Base-by-base conservation (phyloP, 2,329 filamentous ascomycete genomes). In the Dactylellina parvicollis region DNA sequence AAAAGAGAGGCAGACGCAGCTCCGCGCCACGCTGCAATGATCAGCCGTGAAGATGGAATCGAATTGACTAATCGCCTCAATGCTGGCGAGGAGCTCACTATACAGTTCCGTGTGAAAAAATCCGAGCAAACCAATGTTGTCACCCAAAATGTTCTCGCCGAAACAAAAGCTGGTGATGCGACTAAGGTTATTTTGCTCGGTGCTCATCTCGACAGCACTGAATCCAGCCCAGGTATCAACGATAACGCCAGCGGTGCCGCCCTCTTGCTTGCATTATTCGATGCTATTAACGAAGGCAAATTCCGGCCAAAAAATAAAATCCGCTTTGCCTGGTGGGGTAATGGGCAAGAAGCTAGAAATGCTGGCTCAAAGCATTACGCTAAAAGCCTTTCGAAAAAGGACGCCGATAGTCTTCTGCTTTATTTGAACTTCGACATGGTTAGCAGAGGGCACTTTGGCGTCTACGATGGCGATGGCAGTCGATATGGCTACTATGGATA, bases 31-130 rank as follows among this genome's bases (percentile, higher is more conserved):
- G 76, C 3, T 7, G 82, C 81, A 9, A 81, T 80, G 71, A 83
- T 83, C 76, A 82, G 81, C 77, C 78, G 80, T 12, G 80, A 73
- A 1, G 83, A 84, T 55, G 83, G 83, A 0, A 47, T 80, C 47
- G 80, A 79, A 1, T 78, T 85, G 22, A 81, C 80, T 52, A 79
- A 78, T n/a, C 79, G 81, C 5, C 77, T 85, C 5, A 56, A 79
- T 14, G 80, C 78, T 0, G 83, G 83, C 0, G 82, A 84, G 70
- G 75, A 75, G 7, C 54, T 83, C 10, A 75, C 78, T 42, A 81
- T 81, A 8, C 79, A 80, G 67, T 82, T 83, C 75, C 81, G 82
- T 75, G 81, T 83, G 60, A 83, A 81, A 0, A 82, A 83, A 73
- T 73, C 69, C n/a, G 62, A 79, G 20, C 75, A 78, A 74, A 75